These are phyloP conservation scores for Leccinum arenicola DNA, from an alignment of 768 basidiomycete genomes.

Conservation along the genomic window DNA sequence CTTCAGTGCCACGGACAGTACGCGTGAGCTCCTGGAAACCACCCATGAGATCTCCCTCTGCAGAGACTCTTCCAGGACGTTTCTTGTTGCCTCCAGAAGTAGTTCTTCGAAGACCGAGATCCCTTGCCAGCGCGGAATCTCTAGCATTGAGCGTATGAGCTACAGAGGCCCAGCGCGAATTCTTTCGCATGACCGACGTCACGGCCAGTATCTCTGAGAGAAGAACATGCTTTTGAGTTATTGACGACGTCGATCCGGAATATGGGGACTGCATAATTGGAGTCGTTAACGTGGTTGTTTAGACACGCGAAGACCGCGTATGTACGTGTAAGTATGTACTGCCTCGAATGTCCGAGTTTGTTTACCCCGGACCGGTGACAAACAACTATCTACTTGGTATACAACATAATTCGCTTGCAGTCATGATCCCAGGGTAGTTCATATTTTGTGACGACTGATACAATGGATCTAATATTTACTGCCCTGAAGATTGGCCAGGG, in stretches of 20 bases:
- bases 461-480: constrained; percentile 27
- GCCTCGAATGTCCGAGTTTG: neutral
- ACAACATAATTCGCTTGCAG: neutral
- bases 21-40: constrained; percentile 88
- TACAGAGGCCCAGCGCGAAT: constrained; percentile 90
- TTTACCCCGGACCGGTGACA: constrained; percentile 14
- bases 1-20: constrained; percentile 64
- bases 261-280: constrained; percentile 18
- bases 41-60: constrained; percentile 83
- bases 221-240: constrained; percentile 74
- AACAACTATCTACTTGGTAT: constrained; percentile 15
- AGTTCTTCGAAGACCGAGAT: constrained; percentile 69
- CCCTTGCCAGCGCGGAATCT: constrained; percentile 69
- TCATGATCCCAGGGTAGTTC: neutral
- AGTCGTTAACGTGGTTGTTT: neutral
- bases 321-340: constrained; percentile 1
- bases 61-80: constrained; percentile 48
- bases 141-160: constrained; percentile 58
- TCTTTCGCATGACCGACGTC: constrained; percentile 95
- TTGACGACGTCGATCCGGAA: constrained; percentile 18
- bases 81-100: constrained; percentile 43
- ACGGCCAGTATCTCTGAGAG: constrained; percentile 90
- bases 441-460: constrained; percentile 13
- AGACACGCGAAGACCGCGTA: neutral
- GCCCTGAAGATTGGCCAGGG: constrained; percentile 34